Conservation (phyloP, 2,329 filamentous ascomycete genomes). For the Mariannaea sp. region DNA sequence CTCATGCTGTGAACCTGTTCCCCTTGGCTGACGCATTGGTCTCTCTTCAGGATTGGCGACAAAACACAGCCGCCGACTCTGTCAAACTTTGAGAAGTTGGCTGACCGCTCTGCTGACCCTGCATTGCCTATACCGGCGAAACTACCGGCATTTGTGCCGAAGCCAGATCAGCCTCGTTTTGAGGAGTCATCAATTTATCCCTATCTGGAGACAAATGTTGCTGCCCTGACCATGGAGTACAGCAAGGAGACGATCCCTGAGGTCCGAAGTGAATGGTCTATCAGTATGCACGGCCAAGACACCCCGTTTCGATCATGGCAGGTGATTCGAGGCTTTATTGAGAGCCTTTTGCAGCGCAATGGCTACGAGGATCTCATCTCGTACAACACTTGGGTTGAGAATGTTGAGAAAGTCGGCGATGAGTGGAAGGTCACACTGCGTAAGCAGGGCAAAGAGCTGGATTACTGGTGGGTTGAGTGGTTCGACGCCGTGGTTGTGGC, state of each 20-base stretch:
- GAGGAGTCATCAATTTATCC: conserved; percentile 65
- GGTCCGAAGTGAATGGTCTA: conserved; percentile 36
- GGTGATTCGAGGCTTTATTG: conserved; percentile 61
- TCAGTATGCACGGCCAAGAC: conserved; percentile 54
- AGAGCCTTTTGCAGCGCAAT: conserved; percentile 54
- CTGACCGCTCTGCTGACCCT: conserved; percentile 54
- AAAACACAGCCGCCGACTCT: conserved; percentile 39
- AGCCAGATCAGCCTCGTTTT: conserved; percentile 52
- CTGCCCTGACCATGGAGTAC: conserved; percentile 62
- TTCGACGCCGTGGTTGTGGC: conserved; percentile 67
- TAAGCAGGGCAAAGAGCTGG: conserved; percentile 43
- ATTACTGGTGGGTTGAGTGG: conserved; percentile 66
- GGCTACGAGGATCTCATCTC: conserved; percentile 57
- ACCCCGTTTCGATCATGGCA: conserved; percentile 67
- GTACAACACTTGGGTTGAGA: conserved; percentile 65
- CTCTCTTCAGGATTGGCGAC: conserved; percentile 51
- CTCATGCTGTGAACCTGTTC: neutral
- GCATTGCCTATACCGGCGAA: conserved; percentile 51
- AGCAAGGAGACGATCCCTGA: conserved; percentile 58
- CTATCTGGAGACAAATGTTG: conserved; percentile 67
- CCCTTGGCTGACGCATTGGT: neutral
- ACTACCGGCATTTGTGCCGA: conserved; percentile 53
- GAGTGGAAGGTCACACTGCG: conserved; percentile 59
- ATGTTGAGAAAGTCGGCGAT: conserved; percentile 52
- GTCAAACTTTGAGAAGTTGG: conserved; percentile 52